Evolutionary conservation across 148 eudicot genomes (phyloP).

Genomic region (Diospyros kaki): DNA sequence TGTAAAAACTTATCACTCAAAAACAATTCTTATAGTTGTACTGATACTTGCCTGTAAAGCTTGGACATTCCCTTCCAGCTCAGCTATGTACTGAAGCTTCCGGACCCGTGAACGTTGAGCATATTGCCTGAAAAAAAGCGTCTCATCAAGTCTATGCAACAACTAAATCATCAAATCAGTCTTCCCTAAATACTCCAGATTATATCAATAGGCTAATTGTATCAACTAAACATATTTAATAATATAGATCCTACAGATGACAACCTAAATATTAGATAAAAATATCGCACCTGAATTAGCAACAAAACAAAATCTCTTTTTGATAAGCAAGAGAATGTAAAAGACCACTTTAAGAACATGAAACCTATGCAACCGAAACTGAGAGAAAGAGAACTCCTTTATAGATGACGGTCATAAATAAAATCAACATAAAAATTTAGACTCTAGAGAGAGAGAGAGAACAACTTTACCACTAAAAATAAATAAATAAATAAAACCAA

Average conservation of each 20-base stretch:
- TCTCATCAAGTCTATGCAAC: not conserved
- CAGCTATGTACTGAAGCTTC: conserved; percentile 96
- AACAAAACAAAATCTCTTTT: not conserved
- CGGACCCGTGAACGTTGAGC: conserved; percentile 97
- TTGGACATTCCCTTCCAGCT: conserved; percentile 88
- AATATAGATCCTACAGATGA: not conserved
- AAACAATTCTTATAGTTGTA: not conserved
- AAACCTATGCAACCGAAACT: too few relatives aligned
- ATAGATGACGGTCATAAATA: too few relatives aligned
- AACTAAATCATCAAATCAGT: not conserved
- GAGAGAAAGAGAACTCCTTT: too few relatives aligned
- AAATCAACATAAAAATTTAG: too few relatives aligned
- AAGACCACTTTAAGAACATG: too few relatives aligned
- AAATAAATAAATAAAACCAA: not conserved
- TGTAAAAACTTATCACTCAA: not conserved
- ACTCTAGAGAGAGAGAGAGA: too few relatives aligned
- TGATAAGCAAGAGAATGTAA: too few relatives aligned
- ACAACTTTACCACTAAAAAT: too few relatives aligned
- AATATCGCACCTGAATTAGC: not conserved
- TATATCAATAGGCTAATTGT: not conserved
- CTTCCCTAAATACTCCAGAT: not conserved
- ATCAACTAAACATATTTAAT: not conserved
- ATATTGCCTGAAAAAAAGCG: conserved; percentile 66
- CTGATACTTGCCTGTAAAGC: conserved; percentile 66
- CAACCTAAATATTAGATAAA: not conserved